Evolutionary conservation across 495 filamentous ascomycete species (phyloP).

Genomic region (Podospora bellae-mahoneyi): DNA sequence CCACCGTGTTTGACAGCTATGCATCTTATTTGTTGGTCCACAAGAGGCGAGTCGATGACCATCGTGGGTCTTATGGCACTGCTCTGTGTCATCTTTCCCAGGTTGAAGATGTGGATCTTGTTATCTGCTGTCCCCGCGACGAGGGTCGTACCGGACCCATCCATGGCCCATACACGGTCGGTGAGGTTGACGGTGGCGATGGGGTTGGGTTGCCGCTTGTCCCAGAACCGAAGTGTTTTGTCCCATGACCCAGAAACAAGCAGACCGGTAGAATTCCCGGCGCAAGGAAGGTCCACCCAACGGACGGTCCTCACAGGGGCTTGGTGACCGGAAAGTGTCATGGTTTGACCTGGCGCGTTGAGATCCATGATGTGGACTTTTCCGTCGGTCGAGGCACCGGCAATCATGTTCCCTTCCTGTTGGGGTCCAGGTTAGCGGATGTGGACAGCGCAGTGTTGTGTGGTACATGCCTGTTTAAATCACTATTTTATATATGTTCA

Average conservation of each 20-base stretch:
- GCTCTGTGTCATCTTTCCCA: conserved; percentile 53
- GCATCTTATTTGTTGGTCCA: conserved; percentile 76
- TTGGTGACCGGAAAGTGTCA: conserved; percentile 70
- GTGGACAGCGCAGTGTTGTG: neutral
- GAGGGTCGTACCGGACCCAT: conserved; percentile 72
- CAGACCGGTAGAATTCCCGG: conserved; percentile 47
- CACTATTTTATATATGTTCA: neutral
- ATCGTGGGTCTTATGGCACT: conserved; percentile 67
- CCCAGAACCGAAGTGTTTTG: conserved; percentile 89
- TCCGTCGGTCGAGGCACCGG: conserved; percentile 74
- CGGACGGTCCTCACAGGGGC: conserved; percentile 68
- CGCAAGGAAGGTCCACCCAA: conserved; percentile 59
- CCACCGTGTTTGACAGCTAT: conserved; percentile 83
- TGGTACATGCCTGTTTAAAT: neutral
- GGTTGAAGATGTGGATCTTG: conserved; percentile 81
- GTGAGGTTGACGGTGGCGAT: conserved; percentile 64
- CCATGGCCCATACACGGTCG: conserved; percentile 85
- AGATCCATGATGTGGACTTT: conserved; percentile 73
- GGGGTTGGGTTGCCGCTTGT: conserved; percentile 56
- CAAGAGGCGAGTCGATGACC: conserved; percentile 76
- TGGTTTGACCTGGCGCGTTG: conserved; percentile 43
- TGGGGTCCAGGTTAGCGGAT: neutral
- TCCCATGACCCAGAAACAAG: conserved; percentile 88
- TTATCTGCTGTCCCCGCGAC: conserved; percentile 83
- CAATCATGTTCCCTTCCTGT: conserved; percentile 60